phyloP scores from a whole-genome alignment of 2,329 filamentous ascomycete genomes.

The Aspergillus caelatus region DNA sequence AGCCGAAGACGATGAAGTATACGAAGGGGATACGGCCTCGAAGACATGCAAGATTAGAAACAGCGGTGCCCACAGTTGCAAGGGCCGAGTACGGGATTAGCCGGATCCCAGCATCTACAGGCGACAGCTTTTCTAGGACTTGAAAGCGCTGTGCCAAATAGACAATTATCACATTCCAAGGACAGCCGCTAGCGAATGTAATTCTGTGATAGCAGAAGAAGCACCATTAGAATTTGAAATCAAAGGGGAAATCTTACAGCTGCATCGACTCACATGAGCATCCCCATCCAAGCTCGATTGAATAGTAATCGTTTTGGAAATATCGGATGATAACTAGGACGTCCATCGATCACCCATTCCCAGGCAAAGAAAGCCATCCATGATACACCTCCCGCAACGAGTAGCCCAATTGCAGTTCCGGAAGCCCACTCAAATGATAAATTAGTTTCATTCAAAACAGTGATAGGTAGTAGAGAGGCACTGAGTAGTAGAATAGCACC shows the following conservation, averaged over 20 bases:
- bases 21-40: conserved; percentile 8
- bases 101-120: conserved; percentile 5
- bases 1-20: conserved; percentile 3
- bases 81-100: conserved; percentile 7
- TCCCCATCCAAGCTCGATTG: conserved; percentile 8
- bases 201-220: background rate
- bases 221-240: background rate
- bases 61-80: background rate
- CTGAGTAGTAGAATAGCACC: background rate
- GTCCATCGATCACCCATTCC: conserved; percentile 6
- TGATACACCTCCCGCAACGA: background rate
- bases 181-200: conserved; percentile 8
- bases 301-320: conserved; percentile 4
- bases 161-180: conserved; percentile 9
- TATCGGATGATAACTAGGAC: background rate
- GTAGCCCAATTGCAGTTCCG: background rate
- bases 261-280: conserved; percentile 4
- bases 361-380: conserved; percentile 8
- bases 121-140: background rate
- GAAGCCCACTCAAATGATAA: conserved; percentile 2
- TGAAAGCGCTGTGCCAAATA: conserved; percentile 9
- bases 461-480: background rate
- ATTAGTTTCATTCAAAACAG: conserved; percentile 7
- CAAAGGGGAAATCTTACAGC: background rate
- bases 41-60: background rate